Evolutionary conservation across 2,329 filamentous ascomycete species (phyloP).

Genomic region (Botrytis pseudocinerea): DNA sequence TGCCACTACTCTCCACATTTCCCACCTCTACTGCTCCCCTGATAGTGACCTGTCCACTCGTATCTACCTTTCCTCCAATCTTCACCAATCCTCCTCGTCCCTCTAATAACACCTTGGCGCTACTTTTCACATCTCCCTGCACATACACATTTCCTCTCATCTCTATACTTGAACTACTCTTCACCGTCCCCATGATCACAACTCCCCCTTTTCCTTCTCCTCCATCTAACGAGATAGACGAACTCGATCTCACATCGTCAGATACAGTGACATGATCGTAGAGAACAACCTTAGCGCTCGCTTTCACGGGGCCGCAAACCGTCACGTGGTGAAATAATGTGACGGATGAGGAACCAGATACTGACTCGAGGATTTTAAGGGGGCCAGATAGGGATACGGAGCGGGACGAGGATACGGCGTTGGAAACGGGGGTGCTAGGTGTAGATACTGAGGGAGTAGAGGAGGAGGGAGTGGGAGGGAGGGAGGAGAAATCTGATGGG

Average conservation of each 20-base stretch:
- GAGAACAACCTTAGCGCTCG: constrained; percentile 26
- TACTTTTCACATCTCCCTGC: constrained; percentile 27
- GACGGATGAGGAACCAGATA: constrained; percentile 24
- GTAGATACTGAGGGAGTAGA: not conserved
- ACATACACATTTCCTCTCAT: constrained; percentile 25
- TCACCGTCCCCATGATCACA: constrained; percentile 7
- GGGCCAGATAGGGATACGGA: constrained; percentile 29
- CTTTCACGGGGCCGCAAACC: constrained; percentile 24
- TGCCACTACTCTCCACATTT: constrained; percentile 29
- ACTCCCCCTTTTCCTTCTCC: constrained; percentile 26
- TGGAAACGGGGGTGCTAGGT: constrained; percentile 25
- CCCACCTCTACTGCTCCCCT: constrained; percentile 21
- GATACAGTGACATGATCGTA: constrained; percentile 29
- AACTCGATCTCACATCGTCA: constrained; percentile 28
- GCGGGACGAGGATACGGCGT: constrained; percentile 25
- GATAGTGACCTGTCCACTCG: not conserved
- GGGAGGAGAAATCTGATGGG: constrained; percentile 15
- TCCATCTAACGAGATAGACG: constrained; percentile 24
- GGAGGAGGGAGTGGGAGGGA: not conserved
- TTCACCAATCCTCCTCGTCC: constrained; percentile 21
- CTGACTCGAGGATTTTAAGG: constrained; percentile 29
- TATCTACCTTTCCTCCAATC: constrained; percentile 27
- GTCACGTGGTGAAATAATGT: constrained; percentile 20
- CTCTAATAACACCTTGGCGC: constrained; percentile 25
- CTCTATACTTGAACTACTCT: constrained; percentile 26